Percentiles rank a stretch among this genome's conserved stretches.
Evolutionary conservation across 768 basidiomycete genomes (phyloP).

Genomic region (Asterophora parasitica): DNA sequence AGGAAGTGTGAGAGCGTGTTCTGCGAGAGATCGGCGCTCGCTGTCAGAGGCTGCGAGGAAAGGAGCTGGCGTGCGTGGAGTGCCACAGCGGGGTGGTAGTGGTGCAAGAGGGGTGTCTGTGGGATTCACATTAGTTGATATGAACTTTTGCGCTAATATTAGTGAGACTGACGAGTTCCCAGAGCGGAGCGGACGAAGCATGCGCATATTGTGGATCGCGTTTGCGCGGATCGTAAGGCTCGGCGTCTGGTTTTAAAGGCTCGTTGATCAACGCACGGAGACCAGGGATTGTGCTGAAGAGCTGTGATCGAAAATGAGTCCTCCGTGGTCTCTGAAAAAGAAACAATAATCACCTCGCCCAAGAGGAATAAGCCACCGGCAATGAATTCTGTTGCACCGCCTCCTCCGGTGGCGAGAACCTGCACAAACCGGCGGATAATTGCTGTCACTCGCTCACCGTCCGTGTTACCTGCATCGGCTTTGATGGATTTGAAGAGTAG

Average conservation of each 20-base stretch:
- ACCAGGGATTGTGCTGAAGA: conserved; percentile 40
- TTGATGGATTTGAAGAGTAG: conserved; percentile 89
- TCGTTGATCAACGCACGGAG: conserved; percentile 36
- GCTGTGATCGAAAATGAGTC: conserved; percentile 17
- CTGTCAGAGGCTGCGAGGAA: conserved; percentile 64
- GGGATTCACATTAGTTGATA: background rate
- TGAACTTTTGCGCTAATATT: background rate
- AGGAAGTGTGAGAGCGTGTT: conserved; percentile 95
- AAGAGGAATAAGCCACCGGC: conserved; percentile 85
- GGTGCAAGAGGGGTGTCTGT: conserved; percentile 73
- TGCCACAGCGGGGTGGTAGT: conserved; percentile 88
- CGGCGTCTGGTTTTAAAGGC: conserved; percentile 19
- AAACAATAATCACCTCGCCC: conserved; percentile 61
- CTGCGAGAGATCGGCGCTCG: conserved; percentile 82
- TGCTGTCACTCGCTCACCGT: conserved; percentile 63
- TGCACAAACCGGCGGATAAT: conserved; percentile 83
- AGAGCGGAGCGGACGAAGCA: conserved; percentile 74
- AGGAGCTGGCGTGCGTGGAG: conserved; percentile 85
- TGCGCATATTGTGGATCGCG: conserved; percentile 86
- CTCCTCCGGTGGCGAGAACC: conserved; percentile 62
- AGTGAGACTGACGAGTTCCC: conserved; percentile 72
- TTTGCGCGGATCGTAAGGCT: conserved; percentile 79
- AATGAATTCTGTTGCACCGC: conserved; percentile 79
- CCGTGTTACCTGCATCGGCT: conserved; percentile 45
- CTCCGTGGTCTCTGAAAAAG: background rate